A percentile compares a stretch with the other conserved stretches of the same genome.
phyloP scores from a whole-genome alignment of 116 monocot species.

The Thalassia testudinum region DNA sequence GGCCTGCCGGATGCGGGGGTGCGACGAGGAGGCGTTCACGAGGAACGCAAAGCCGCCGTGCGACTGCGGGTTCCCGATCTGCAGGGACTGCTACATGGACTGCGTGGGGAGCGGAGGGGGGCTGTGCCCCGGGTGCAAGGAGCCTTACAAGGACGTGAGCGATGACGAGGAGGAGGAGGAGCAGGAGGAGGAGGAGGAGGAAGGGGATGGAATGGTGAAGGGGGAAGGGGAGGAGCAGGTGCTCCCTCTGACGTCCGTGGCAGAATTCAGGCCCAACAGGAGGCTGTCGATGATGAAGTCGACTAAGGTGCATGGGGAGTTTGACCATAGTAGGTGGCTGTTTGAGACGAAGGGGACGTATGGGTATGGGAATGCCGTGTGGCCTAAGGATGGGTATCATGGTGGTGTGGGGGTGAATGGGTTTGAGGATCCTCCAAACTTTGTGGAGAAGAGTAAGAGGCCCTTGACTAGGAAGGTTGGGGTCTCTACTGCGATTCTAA shows the following conservation, averaged over 20 bases:
- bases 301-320: slow-evolving; percentile 34
- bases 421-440: slow-evolving; percentile 68
- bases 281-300: slow-evolving; percentile 63
- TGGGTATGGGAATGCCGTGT: slow-evolving; percentile 90
- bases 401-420: slow-evolving; percentile 36
- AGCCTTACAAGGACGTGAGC: slow-evolving; percentile 23
- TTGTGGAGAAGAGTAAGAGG: slow-evolving; percentile 26
- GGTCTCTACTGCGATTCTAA: slow-evolving; percentile 83
- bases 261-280: slow-evolving; percentile 21
- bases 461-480: slow-evolving; percentile 74
- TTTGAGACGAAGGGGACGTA: slow-evolving; percentile 97
- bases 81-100: slow-evolving; percentile 76
- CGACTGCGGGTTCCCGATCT: slow-evolving; percentile 75
- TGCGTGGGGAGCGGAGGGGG: slow-evolving; percentile 22
- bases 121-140: slow-evolving; percentile 84
- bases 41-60: slow-evolving; percentile 33
- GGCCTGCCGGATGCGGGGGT: slow-evolving; percentile 70
- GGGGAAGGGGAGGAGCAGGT: slow-evolving; percentile 9
- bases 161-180: slow-evolving; percentile 9
- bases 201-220: slow-evolving; percentile 7
- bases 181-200: slow-evolving; percentile 3
- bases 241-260: slow-evolving; percentile 62
- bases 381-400: slow-evolving; percentile 62
- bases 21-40: slow-evolving; percentile 45
- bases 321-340: slow-evolving; percentile 85